phyloP scores from a whole-genome alignment of 139 green algal species.

The Microglena sp. region DNA sequence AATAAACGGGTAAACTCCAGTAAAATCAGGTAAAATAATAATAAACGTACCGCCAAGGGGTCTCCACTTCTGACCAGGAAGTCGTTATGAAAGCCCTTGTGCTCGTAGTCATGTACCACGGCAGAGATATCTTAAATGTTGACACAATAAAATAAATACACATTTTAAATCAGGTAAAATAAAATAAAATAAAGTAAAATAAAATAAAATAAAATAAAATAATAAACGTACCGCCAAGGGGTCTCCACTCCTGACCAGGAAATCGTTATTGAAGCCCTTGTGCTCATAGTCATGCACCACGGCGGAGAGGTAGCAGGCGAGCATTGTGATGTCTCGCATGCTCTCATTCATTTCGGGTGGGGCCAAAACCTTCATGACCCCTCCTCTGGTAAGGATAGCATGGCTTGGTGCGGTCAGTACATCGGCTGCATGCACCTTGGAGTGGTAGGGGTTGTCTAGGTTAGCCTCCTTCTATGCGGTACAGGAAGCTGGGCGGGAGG shows the following conservation, averaged over 20 bases:
- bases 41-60: slow-evolving; percentile 31
- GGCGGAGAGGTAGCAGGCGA: background rate
- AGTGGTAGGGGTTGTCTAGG: slow-evolving; percentile 32
- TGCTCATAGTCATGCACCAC: slow-evolving; percentile 4
- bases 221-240: slow-evolving; percentile 33
- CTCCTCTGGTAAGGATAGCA: slow-evolving; percentile 26
- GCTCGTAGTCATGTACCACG: slow-evolving; percentile 61
- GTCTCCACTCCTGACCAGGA: slow-evolving; percentile 39
- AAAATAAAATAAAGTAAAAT: too few species aligned
- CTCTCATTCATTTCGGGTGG: background rate
- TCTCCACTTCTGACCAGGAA: slow-evolving; percentile 44
- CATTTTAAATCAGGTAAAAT: too few species aligned
- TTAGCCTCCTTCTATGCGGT: too few species aligned
- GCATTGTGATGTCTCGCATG: slow-evolving; percentile 22
- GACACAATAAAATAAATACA: too few species aligned
- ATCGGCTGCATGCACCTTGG: slow-evolving; percentile 36
- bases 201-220: too few species aligned
- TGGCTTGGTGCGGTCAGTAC: slow-evolving; percentile 39
- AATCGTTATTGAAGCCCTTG: slow-evolving; percentile 50
- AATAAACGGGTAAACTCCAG: too few species aligned
- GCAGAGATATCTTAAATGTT: too few species aligned
- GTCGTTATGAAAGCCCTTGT: slow-evolving; percentile 59
- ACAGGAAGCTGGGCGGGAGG: too few species aligned
- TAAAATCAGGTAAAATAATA: too few species aligned
- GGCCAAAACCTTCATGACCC: background rate